phyloP scores from a whole-genome alignment of 2,329 filamentous ascomycete species.

The Trichoderma endophyticum region DNA sequence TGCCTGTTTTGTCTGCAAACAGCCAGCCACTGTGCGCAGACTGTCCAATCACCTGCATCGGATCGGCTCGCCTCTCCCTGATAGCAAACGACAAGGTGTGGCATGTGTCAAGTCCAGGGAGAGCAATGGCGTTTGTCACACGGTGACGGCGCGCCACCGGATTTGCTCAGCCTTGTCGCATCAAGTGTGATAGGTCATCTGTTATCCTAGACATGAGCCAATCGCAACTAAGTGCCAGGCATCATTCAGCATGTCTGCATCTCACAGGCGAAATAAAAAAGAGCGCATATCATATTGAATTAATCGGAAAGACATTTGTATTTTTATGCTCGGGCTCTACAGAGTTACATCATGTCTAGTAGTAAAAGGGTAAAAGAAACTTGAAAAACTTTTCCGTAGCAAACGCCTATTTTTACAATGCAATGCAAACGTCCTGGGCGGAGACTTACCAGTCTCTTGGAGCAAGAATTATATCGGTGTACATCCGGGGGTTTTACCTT shows the following conservation, averaged over 20 bases:
- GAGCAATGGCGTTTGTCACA: constrained; percentile 5
- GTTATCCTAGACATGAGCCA: neutral
- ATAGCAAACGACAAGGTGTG: neutral
- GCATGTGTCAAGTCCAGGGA: constrained; percentile 1
- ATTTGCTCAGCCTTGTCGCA: constrained; percentile 7
- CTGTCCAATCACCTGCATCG: neutral
- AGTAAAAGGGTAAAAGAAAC: neutral
- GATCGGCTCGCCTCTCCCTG: neutral
- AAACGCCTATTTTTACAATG: constrained; percentile 17
- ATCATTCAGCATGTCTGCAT: neutral
- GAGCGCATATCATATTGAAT: neutral
- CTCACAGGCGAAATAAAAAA: neutral
- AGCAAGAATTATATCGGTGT: constrained; percentile 11
- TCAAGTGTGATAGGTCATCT: neutral
- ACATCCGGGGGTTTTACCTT: constrained; percentile 13
- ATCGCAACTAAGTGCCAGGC: neutral
- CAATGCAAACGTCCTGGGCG: constrained; percentile 13
- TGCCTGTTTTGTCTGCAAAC: neutral
- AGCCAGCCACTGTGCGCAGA: neutral
- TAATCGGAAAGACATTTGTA: neutral
- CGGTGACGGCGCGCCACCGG: constrained; percentile 6
- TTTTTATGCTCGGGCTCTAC: constrained; percentile 1
- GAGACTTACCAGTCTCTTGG: constrained; percentile 19
- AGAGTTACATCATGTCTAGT: neutral
- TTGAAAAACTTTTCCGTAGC: constrained; percentile 10